Base-by-base conservation (phyloP, 495 filamentous ascomycete genomes). In the Aspergillus saccharolyticus region DNA sequence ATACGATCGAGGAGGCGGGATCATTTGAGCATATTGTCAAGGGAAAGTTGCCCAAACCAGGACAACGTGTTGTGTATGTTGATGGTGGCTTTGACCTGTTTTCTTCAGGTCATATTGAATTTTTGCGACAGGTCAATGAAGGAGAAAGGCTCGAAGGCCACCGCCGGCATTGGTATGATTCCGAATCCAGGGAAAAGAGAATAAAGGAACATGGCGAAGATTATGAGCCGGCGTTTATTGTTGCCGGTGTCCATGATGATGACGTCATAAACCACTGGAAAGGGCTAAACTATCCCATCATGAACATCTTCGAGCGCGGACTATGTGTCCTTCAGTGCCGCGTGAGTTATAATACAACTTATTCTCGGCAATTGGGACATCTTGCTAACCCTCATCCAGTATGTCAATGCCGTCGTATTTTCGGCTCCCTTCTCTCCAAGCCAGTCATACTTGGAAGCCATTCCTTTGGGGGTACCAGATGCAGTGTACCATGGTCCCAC, bases 61-160 rank as follows among this genome's bases (percentile, higher is more conserved):
- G 89, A 0, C 93, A 97, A 71, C 79, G 89, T 4, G 79, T 97
- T 19, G 86, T 97, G 22, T 97, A 97, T 70, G 91, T 97, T 44
- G 94, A 97, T 61, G 94, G 94, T 9, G 93, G 91, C 0, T 99
- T 96, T 65, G 94, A 99, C 67, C 84, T 99, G 17, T 99, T 99
- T 76, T 96, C 90, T 7, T 92, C 88, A 45, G 94, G 94, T 0
- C 94, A 99, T 62, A 97, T 97, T 63, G 91, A 94, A 67, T 97
- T 99, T 61, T 79, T 99, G 52, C 84, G 83, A 25, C 78, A 83
- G 43, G 91, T 97, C 18, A 76, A 84, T 9, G 72, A 84, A 57
- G 72, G 78, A 1, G 93, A 97, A 70, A 84, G 89, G 61, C 73
- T 81, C 30, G 71, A 84, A 52, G 90, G 82, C 22, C 75, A 68